Percentiles rank a stretch among this genome's conserved stretches.
These are phyloP conservation scores for Colletotrichum sidae DNA, from an alignment of 2,329 filamentous ascomycete species.

Conservation along the genomic window DNA sequence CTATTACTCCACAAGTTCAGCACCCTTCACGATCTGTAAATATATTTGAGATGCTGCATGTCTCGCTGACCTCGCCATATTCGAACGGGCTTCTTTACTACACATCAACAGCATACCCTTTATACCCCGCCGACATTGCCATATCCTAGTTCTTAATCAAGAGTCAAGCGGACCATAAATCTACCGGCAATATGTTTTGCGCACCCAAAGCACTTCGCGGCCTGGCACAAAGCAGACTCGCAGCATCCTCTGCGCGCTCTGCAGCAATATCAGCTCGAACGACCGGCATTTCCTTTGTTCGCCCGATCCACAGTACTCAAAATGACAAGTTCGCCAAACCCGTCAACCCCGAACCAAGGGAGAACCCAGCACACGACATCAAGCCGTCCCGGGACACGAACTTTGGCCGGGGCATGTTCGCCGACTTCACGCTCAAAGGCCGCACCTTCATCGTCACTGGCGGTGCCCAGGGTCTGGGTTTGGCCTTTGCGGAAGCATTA, in stretches of 20 bases:
- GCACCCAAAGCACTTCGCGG: constrained; percentile 7
- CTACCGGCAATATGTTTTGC: background rate
- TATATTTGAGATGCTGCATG: no score
- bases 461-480: constrained; percentile 77
- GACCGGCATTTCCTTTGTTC: background rate
- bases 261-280: background rate
- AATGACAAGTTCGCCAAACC: constrained; percentile 29
- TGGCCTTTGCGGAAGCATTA: constrained; percentile 78
- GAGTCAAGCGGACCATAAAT: no score
- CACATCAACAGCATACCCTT: no score
- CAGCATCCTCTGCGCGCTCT: background rate
- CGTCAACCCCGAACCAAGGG: constrained; percentile 41
- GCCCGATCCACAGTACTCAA: constrained; percentile 14
- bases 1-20: background rate
- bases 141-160: no score
- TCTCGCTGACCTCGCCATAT: no score
- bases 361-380: constrained; percentile 42
- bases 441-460: constrained; percentile 79
- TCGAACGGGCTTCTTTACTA: no score
- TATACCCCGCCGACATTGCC: no score
- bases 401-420: constrained; percentile 55
- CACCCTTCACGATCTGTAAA: no score
- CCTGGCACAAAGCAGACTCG: background rate
- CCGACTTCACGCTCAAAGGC: constrained; percentile 77
- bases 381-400: constrained; percentile 39